Conservation (phyloP, 805 yeast genomes). For the Wickerhamomyces hampshirensis region DNA sequence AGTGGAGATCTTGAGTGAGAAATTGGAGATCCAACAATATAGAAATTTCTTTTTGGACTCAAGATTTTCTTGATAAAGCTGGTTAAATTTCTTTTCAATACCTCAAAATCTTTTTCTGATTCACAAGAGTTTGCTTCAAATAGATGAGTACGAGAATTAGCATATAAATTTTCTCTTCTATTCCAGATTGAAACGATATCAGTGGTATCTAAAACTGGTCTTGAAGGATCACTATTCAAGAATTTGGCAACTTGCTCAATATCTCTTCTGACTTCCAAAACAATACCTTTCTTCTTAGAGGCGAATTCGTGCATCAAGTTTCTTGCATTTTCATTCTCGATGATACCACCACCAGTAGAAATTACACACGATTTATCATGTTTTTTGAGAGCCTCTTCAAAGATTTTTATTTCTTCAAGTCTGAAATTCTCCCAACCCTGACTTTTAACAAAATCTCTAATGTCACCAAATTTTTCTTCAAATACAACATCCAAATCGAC, state of each 20-base stretch:
- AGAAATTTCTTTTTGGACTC: slow-evolving; percentile 46
- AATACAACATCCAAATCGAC: slow-evolving; percentile 75
- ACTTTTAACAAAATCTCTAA: slow-evolving; percentile 55
- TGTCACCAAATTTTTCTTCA: slow-evolving; percentile 47
- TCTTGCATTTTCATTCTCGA: slow-evolving; percentile 71
- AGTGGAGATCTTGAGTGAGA: slow-evolving; percentile 86
- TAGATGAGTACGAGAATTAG: slow-evolving; percentile 70
- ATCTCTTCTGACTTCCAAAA: slow-evolving; percentile 86
- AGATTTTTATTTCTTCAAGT: slow-evolving; percentile 51
- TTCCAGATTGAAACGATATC: slow-evolving; percentile 82
- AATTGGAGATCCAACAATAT: slow-evolving; percentile 78
- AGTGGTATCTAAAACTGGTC: slow-evolving; percentile 76
- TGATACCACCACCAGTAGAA: slow-evolving; percentile 96
- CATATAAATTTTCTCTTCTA: slow-evolving; percentile 75
- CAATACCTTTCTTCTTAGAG: slow-evolving; percentile 51
- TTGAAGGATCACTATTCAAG: slow-evolving; percentile 67
- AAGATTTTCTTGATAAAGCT: slow-evolving; percentile 62
- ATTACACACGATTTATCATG: slow-evolving; percentile 51
- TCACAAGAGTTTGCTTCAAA: slow-evolving; percentile 75
- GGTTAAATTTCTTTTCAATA: slow-evolving; percentile 54
- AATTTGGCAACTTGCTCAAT: slow-evolving; percentile 74
- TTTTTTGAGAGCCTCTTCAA: slow-evolving; percentile 41
- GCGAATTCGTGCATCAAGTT: slow-evolving; percentile 51
- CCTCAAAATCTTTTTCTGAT: slow-evolving; percentile 46
- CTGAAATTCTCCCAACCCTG: slow-evolving; percentile 91